Evolutionary conservation across 2,329 filamentous ascomycete species (phyloP), one percentile per base, ranked within the genome.

Genomic region (Fusarium torulosum): DNA sequence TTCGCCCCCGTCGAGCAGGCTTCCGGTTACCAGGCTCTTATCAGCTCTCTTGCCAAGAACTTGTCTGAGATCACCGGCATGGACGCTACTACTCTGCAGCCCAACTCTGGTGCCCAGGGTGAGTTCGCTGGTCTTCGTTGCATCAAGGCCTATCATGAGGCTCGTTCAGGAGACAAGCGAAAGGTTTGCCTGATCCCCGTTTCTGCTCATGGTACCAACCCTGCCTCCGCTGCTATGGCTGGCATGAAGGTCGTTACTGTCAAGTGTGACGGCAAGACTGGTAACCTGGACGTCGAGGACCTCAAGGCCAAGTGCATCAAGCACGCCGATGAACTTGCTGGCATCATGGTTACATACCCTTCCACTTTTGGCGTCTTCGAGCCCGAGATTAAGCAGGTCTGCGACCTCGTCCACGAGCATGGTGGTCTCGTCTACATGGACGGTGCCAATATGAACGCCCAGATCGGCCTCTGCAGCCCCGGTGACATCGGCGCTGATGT

Each of bases 401-500:
- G 93, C 79, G 83, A 93, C 52, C 83, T 96, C 29, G 93, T 98
- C 17, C 95, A 98, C 81, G 79, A 91, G 70, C 84, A 96, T 75
- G 95, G 95, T 44, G 95, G 95, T 15, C 93, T 96, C 76, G 95
- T 98, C n/a, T 98, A 97, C 84, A 97, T 97, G 95, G 95, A 98
- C 75, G 95, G 95, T 42, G 95, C 95, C 70, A 98, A 97, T 83
- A 95, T 97, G 92, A 98, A 97, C 77, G 95, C 95, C 11, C 95
- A 97, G 79, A 97, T 97, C 64, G 95, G 95, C 11, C 86, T 98
- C 14, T 97, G 93, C 84, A 97, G 93, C 6, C 95, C 95, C 3
- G 95, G 95, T 40, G 93, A 96, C 78, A 97, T 98, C 70, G 95
- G 95, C n/a, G 95, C 95, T 27, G 95, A 98, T 77, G 94, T 97